phyloP scores from a whole-genome alignment of 2,329 filamentous ascomycete species.

The Helotiales sp. region DNA sequence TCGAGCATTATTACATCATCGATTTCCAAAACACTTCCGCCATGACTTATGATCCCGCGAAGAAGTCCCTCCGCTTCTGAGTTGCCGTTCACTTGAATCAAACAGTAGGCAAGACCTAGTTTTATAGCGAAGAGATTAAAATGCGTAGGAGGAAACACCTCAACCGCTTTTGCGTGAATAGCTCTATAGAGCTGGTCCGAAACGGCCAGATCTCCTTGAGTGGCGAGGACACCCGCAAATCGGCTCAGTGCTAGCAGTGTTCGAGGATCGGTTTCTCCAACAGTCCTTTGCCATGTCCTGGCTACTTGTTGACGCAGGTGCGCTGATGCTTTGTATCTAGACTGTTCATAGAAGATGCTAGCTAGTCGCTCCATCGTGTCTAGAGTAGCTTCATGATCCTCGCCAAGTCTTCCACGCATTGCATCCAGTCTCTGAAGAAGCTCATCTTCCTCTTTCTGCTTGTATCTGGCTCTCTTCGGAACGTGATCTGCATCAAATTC shows the following conservation, averaged over 20 bases:
- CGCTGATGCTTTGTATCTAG: background rate
- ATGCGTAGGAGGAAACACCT: background rate
- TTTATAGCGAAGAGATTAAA: background rate
- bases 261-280: background rate
- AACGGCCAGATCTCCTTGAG: background rate
- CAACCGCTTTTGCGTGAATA: background rate
- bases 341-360: background rate
- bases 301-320: background rate
- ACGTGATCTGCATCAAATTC: background rate
- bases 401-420: background rate
- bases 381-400: background rate
- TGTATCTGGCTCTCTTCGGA: conserved; percentile 1
- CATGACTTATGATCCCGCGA: background rate
- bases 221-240: background rate
- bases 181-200: background rate
- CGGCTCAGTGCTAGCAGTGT: background rate
- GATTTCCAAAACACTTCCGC: background rate
- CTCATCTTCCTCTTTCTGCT: conserved; percentile 4
- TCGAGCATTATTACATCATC: background rate
- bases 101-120: background rate
- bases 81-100: rapidly evolving
- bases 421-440: background rate
- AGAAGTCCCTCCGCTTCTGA: background rate
- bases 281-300: background rate
- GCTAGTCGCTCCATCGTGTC: background rate